Percentiles rank a stretch among this genome's conserved stretches.
These are phyloP conservation scores for Candida dajiaensis DNA, from an alignment of 805 yeast genomes.

Conservation along the genomic window DNA sequence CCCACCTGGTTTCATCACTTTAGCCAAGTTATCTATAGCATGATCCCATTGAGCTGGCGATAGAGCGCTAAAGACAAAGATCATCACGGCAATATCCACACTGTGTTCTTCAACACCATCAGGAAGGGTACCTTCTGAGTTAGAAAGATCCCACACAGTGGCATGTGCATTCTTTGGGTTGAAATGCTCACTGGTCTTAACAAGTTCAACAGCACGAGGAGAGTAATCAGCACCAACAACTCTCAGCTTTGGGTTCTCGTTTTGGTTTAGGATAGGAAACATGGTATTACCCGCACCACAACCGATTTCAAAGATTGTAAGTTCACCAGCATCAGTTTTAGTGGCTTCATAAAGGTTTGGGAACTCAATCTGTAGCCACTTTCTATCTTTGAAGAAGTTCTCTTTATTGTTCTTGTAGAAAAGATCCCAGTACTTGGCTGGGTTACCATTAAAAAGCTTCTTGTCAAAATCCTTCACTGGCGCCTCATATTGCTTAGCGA, in stretches of 20 bases:
- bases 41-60: constrained; percentile 86
- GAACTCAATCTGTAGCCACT: constrained; percentile 93
- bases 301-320: constrained; percentile 82
- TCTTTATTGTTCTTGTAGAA: constrained; percentile 88
- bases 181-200: constrained; percentile 57
- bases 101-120: constrained; percentile 77
- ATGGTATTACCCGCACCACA: constrained; percentile 98
- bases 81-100: constrained; percentile 89
- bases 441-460: constrained; percentile 69
- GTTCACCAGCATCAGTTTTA: constrained; percentile 60
- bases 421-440: constrained; percentile 92
- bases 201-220: constrained; percentile 83
- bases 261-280: constrained; percentile 81
- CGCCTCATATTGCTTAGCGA: constrained; percentile 63
- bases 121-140: constrained; percentile 67
- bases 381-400: constrained; percentile 93
- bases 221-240: constrained; percentile 89
- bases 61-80: constrained; percentile 89
- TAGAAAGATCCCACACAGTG: constrained; percentile 93
- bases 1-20: constrained; percentile 89
- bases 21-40: constrained; percentile 67
- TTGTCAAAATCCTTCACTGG: constrained; percentile 92
- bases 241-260: constrained; percentile 68
- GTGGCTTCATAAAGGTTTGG: constrained; percentile 81
- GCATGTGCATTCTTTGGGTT: constrained; percentile 63